Conservation (phyloP, 495 filamentous ascomycete species). For the Lasiosphaeria miniovina region DNA sequence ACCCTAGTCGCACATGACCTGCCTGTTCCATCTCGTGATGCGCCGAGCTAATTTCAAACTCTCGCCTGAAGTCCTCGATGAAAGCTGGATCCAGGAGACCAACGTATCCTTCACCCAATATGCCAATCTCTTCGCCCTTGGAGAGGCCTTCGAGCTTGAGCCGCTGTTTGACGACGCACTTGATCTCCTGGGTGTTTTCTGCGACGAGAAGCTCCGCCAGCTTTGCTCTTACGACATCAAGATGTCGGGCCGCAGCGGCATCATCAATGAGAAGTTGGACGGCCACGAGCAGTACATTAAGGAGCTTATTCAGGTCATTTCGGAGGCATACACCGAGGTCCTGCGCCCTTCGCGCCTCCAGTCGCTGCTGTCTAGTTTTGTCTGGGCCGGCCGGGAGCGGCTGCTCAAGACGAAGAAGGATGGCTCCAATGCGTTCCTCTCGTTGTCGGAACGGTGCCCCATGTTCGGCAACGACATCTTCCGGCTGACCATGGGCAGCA, state of each 20-base stretch:
- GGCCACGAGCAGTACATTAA: background rate
- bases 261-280: background rate
- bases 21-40: background rate
- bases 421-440: background rate
- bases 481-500: constrained; percentile 11
- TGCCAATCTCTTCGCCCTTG: constrained; percentile 19
- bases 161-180: constrained; percentile 15
- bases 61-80: constrained; percentile 12
- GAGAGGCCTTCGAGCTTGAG: constrained; percentile 6
- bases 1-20: background rate
- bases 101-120: constrained; percentile 10
- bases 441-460: constrained; percentile 1
- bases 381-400: constrained; percentile 20
- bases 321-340: background rate
- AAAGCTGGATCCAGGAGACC: background rate
- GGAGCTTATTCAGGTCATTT: constrained; percentile 13
- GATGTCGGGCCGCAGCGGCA: constrained; percentile 10
- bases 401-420: background rate
- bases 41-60: background rate
- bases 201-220: constrained; percentile 16
- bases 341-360: constrained; percentile 5
- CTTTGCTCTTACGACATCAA: constrained; percentile 15
- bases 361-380: constrained; percentile 11
- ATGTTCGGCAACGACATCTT: constrained; percentile 13
- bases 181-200: constrained; percentile 11